Evolutionary conservation across 345 rosid genomes (phyloP).

Genomic region (Balakata baccata): DNA sequence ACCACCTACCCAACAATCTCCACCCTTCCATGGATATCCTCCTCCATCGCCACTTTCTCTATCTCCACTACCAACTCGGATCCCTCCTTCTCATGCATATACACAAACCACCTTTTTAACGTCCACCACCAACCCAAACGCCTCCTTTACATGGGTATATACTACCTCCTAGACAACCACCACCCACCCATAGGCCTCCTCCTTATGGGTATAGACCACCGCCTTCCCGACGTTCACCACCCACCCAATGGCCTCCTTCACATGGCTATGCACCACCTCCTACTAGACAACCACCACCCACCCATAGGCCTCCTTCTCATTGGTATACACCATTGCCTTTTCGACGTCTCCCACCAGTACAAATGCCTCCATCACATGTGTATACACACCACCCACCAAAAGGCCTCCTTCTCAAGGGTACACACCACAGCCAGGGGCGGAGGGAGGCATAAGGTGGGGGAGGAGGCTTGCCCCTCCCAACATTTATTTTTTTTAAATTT

Average conservation of each 20-base stretch:
- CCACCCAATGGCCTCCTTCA: neutral
- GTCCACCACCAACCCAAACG: neutral
- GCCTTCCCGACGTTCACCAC: neutral
- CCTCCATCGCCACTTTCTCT: too few species aligned
- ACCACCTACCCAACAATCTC: too few species aligned
- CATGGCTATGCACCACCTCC: neutral
- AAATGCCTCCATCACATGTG: constrained; percentile 8
- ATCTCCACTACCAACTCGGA: too few species aligned
- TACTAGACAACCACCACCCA: neutral
- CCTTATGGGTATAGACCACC: neutral
- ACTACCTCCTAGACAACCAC: neutral
- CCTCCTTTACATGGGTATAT: constrained; percentile 12
- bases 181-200: too few species aligned
- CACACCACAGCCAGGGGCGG: too few species aligned
- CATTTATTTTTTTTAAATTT: too few species aligned
- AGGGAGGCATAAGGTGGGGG: too few species aligned
- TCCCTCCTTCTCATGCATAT: neutral
- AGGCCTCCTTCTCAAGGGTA: neutral
- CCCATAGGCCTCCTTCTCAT: neutral
- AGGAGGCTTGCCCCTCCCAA: too few species aligned
- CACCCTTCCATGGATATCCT: too few species aligned
- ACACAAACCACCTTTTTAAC: neutral
- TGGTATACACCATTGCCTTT: neutral
- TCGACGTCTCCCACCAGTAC: neutral
- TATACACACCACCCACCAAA: neutral